Evolutionary conservation across 495 filamentous ascomycete species (phyloP).

Genomic region (Diplogelasinospora grovesii): DNA sequence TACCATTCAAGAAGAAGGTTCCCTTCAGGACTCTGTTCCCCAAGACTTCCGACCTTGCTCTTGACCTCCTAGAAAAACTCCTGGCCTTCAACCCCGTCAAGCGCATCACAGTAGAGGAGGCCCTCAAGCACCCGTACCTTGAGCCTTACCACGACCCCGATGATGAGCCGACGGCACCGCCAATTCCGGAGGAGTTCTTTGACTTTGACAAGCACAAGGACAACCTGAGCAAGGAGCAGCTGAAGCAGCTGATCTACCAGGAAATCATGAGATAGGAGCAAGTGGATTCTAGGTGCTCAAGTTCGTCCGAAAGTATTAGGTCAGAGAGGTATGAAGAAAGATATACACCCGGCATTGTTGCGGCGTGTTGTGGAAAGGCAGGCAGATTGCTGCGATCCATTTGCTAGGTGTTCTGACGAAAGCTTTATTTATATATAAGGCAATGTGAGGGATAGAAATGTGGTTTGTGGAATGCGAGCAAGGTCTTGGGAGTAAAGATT

Average conservation of each 20-base stretch:
- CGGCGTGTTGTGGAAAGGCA: too few species aligned
- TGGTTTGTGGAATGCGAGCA: too few species aligned
- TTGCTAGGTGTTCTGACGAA: too few species aligned
- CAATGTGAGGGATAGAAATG: too few species aligned
- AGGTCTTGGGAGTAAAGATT: too few species aligned
- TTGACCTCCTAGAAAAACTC: constrained; percentile 91
- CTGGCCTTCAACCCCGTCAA: constrained; percentile 98
- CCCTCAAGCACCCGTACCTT: constrained; percentile 93
- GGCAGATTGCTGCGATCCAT: too few species aligned
- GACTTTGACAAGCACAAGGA: constrained; percentile 99
- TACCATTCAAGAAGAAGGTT: constrained; percentile 99
- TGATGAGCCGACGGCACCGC: constrained; percentile 92
- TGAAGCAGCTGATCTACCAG: constrained; percentile 94
- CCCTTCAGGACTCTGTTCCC: constrained; percentile 97
- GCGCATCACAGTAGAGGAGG: constrained; percentile 96
- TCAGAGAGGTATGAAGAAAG: too few species aligned
- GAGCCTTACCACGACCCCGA: constrained; percentile 99
- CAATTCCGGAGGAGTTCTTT: constrained; percentile 98
- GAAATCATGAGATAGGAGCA: constrained; percentile 89
- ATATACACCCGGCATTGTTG: too few species aligned
- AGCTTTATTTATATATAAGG: too few species aligned
- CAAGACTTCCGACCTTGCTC: constrained; percentile 86
- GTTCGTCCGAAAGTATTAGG: too few species aligned
- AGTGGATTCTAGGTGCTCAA: too few species aligned
- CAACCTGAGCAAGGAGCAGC: constrained; percentile 92